phyloP scores from a whole-genome alignment of 2,329 filamentous ascomycete genomes.

The Nothophaeocryptopus gaeumannii region DNA sequence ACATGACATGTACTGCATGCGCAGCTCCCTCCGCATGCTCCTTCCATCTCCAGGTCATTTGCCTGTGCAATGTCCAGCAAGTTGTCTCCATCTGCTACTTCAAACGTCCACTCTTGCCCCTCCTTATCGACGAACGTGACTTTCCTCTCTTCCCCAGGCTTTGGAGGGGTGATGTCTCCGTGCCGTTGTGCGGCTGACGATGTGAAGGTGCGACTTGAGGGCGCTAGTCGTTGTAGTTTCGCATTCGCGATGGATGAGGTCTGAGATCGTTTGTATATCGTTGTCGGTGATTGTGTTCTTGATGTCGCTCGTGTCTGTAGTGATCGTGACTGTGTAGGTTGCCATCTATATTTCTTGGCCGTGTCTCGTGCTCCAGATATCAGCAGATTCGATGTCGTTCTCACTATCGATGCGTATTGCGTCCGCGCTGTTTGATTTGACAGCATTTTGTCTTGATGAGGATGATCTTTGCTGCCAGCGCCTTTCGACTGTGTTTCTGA shows the following conservation, averaged over 20 bases:
- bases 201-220: conserved; percentile 3
- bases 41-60: conserved; percentile 95
- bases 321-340: background rate
- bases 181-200: conserved; percentile 51
- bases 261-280: no score
- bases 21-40: conserved; percentile 90
- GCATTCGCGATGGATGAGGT: no score
- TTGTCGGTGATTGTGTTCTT: background rate
- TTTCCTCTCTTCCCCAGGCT: conserved; percentile 85
- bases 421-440: background rate
- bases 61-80: conserved; percentile 92
- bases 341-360: conserved; percentile 2
- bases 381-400: background rate
- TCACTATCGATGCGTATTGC: background rate
- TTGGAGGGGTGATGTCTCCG: conserved; percentile 78
- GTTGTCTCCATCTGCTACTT: conserved; percentile 84
- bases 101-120: conserved; percentile 68
- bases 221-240: no score
- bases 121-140: conserved; percentile 96
- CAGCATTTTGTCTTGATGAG: background rate
- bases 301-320: background rate
- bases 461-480: background rate
- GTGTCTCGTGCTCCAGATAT: conserved; percentile 4
- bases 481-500: background rate
- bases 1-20: conserved; percentile 93